Evolutionary conservation across 768 basidiomycete species (phyloP).

Genomic region (Leccinellum albellum): DNA sequence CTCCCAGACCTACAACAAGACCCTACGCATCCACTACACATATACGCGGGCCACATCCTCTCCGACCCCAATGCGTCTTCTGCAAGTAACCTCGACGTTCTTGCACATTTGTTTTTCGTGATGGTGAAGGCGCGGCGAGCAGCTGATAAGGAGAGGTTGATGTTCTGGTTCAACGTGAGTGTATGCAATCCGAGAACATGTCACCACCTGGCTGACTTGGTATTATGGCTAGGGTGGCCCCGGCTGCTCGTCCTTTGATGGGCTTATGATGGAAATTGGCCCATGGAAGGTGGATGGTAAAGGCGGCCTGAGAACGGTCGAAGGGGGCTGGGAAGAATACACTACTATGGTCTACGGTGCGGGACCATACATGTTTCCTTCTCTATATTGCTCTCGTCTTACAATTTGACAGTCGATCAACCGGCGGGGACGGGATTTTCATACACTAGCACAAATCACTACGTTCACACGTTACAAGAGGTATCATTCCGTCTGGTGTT

Average conservation of each 20-base stretch:
- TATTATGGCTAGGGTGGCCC: constrained; percentile 71
- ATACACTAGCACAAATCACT: constrained; percentile 81
- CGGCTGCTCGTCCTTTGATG: constrained; percentile 96
- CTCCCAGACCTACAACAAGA: constrained; percentile 78
- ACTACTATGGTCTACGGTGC: constrained; percentile 87
- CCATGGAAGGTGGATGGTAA: constrained; percentile 80
- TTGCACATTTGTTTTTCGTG: constrained; percentile 83
- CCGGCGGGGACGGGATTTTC: constrained; percentile 96
- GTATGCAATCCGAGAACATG: not conserved
- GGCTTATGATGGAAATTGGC: constrained; percentile 97
- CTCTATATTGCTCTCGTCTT: constrained; percentile 5
- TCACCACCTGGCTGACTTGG: not conserved
- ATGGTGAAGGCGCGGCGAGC: constrained; percentile 81
- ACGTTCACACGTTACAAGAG: constrained; percentile 73
- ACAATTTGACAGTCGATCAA: constrained; percentile 74
- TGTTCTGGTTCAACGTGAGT: constrained; percentile 96
- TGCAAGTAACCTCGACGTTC: constrained; percentile 55
- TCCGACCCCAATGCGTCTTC: constrained; percentile 62
- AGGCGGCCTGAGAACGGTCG: constrained; percentile 64
- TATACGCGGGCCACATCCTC: constrained; percentile 83
- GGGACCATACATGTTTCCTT: constrained; percentile 26
- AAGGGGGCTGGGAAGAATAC: constrained; percentile 98
- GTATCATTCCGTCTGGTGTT: constrained; percentile 35
- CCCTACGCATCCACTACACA: constrained; percentile 62
- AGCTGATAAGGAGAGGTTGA: constrained; percentile 85